Percentiles rank a stretch among this genome's conserved stretches.
Evolutionary conservation across 192 early-diverging fungal species (phyloP).

Genomic region (Backusella psychrophila): DNA sequence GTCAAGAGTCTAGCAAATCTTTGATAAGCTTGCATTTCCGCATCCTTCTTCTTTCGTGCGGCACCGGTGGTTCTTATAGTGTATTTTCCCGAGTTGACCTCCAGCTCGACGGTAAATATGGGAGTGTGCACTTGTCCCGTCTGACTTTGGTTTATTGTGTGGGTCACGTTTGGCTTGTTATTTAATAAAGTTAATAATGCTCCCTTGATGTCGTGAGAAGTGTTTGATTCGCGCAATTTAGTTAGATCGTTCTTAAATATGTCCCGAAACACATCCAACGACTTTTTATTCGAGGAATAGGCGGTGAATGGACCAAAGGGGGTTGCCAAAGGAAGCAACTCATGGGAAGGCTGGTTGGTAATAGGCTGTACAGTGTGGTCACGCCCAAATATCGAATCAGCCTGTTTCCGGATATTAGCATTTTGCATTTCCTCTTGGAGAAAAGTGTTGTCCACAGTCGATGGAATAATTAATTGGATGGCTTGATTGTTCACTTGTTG

Average conservation of each 20-base stretch:
- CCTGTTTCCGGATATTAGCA: neutral
- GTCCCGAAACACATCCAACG: neutral
- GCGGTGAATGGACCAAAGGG: neutral
- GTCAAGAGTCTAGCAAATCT: neutral
- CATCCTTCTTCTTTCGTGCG: conserved; percentile 1
- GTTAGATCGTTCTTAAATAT: neutral
- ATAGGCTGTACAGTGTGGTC: neutral
- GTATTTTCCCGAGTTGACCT: neutral
- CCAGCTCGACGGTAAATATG: neutral
- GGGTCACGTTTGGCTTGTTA: neutral
- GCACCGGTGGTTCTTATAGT: neutral
- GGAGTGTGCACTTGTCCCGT: neutral
- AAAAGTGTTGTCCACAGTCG: neutral
- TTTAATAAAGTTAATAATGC: neutral
- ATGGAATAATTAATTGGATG: neutral
- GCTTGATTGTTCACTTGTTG: neutral
- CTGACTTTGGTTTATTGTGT: neutral
- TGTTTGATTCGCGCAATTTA: neutral
- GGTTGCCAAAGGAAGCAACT: neutral
- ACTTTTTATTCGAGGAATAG: neutral
- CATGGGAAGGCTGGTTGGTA: neutral
- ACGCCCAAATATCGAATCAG: neutral
- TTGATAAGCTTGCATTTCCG: neutral
- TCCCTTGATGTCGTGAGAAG: neutral
- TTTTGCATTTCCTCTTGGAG: neutral